A percentile compares a stretch with the other conserved stretches of the same genome.
These are phyloP conservation scores for Fagopyrum esculentum DNA, from an alignment of 148 eudicot species.

Conservation along the genomic window DNA sequence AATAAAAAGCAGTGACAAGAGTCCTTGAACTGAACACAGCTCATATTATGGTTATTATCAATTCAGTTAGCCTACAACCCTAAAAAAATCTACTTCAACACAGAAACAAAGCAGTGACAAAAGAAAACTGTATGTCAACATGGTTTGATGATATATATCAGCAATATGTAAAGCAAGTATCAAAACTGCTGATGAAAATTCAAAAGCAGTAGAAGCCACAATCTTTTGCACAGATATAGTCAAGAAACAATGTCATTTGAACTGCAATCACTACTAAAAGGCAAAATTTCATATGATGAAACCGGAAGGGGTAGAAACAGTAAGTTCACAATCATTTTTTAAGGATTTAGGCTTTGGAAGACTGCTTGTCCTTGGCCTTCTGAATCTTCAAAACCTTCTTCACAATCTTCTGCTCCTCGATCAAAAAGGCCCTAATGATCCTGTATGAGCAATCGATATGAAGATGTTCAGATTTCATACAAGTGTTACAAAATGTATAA, in stretches of 20 bases:
- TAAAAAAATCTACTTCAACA: too few relatives aligned
- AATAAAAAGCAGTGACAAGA: too few relatives aligned
- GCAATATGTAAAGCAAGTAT: neutral
- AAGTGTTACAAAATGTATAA: neutral
- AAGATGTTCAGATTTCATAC: neutral
- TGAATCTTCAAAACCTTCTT: slow-evolving; percentile 12
- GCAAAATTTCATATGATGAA: neutral
- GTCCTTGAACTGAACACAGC: too few relatives aligned
- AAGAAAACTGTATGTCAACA: too few relatives aligned
- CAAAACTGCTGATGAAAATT: neutral
- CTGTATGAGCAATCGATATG: slow-evolving; percentile 15
- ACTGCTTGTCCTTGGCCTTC: slow-evolving; percentile 5
- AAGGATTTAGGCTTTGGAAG: neutral
- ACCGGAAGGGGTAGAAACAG: neutral
- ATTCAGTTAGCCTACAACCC: too few relatives aligned
- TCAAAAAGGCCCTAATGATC: slow-evolving; percentile 36
- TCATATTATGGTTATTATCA: too few relatives aligned
- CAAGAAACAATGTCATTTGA: neutral
- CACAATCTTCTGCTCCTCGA: slow-evolving; percentile 15
- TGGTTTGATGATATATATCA: too few relatives aligned
- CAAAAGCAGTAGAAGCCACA: neutral
- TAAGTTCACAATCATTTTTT: neutral
- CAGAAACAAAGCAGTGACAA: too few relatives aligned
- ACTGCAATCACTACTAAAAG: neutral
- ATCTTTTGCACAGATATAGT: slow-evolving; percentile 5